Percentiles rank a stretch among this genome's conserved stretches.
Conservation (phyloP, 805 yeast genomes). For the Saccharomyces jurei region DNA sequence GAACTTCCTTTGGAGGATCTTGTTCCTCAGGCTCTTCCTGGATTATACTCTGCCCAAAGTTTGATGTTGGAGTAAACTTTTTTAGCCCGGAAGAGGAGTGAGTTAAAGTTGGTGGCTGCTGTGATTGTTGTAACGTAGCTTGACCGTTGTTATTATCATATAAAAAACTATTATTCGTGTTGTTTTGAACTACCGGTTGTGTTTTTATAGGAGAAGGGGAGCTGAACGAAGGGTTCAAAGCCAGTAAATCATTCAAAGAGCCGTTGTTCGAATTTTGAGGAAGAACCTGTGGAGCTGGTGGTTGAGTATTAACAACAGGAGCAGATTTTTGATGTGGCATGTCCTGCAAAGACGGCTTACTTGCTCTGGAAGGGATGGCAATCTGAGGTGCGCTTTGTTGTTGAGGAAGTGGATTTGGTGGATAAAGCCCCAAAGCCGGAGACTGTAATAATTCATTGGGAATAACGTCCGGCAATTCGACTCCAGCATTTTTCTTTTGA, state of each 20-base stretch:
- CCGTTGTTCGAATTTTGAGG: slow-evolving; percentile 32
- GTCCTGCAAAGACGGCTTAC: slow-evolving; percentile 30
- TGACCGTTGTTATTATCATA: neutral
- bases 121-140: slow-evolving; percentile 6
- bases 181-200: slow-evolving; percentile 4
- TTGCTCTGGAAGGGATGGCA: slow-evolving; percentile 32
- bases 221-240: slow-evolving; percentile 46
- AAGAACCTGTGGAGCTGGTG: slow-evolving; percentile 7
- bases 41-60: slow-evolving; percentile 71
- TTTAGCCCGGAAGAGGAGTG: slow-evolving; percentile 30
- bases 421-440: slow-evolving; percentile 26
- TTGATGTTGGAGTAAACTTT: slow-evolving; percentile 71
- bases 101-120: slow-evolving; percentile 7
- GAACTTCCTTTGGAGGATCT: slow-evolving; percentile 26
- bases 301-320: slow-evolving; percentile 1
- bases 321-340: slow-evolving; percentile 2
- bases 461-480: slow-evolving; percentile 65
- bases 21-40: slow-evolving; percentile 27
- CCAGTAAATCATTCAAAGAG: slow-evolving; percentile 60
- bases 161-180: slow-evolving; percentile 7
- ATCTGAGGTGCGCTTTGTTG: slow-evolving; percentile 17
- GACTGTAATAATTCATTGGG: slow-evolving; percentile 53
- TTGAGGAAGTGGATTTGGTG: slow-evolving; percentile 9
- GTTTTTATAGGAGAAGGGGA: slow-evolving; percentile 25
- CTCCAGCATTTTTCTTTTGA: slow-evolving; percentile 74